Conservation (phyloP, 176 grass and related monocot species). For the Oryza glaberrima region DNA sequence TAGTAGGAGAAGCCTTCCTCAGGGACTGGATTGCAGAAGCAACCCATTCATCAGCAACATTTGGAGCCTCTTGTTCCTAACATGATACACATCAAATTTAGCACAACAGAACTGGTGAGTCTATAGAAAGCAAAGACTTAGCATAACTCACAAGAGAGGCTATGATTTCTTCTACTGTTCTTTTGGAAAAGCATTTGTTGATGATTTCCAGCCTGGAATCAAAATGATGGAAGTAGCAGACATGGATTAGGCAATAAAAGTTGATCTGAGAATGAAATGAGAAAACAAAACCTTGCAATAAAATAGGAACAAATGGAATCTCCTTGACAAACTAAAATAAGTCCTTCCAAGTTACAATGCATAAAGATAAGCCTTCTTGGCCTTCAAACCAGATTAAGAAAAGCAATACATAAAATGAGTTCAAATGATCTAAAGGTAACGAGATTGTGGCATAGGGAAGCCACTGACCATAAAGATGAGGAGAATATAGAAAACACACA, state of each 20-base stretch:
- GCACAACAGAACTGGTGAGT: background rate
- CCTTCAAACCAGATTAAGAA: background rate
- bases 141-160: slow-evolving; percentile 81
- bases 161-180: slow-evolving; percentile 89
- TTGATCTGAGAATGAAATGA: slow-evolving; percentile 8
- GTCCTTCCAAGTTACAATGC: background rate
- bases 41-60: slow-evolving; percentile 63
- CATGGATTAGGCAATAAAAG: slow-evolving; percentile 8
- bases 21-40: slow-evolving; percentile 62
- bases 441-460: background rate
- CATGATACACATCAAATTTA: slow-evolving; percentile 43
- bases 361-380: background rate
- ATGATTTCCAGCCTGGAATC: slow-evolving; percentile 68
- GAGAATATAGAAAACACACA: background rate
- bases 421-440: background rate
- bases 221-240: slow-evolving; percentile 2
- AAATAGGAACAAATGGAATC: background rate
- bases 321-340: background rate
- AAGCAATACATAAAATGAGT: background rate
- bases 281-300: background rate
- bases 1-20: slow-evolving; percentile 85
- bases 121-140: slow-evolving; percentile 29
- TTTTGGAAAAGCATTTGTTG: slow-evolving; percentile 95
- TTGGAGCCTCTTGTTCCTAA: slow-evolving; percentile 73
- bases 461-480: background rate